phyloP scores from a whole-genome alignment of 139 green algal species.

The Mesotaenium endlicherianum region DNA sequence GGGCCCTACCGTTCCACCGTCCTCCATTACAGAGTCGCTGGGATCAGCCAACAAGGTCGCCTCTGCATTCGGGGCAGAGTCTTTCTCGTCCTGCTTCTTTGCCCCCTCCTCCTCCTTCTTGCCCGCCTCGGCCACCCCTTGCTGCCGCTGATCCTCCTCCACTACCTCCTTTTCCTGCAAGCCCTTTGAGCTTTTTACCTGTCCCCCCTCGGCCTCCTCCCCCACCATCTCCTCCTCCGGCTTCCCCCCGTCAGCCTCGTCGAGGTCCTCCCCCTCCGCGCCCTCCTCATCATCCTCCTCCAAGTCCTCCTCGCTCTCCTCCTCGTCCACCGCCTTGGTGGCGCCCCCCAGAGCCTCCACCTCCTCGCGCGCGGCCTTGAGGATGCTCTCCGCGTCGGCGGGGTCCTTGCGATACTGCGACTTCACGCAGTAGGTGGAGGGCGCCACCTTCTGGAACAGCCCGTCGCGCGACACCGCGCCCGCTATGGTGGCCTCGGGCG shows the following conservation, averaged over 20 bases:
- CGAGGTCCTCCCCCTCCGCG: neutral
- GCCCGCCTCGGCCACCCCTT: neutral
- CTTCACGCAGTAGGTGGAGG: slow-evolving; percentile 68
- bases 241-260: neutral
- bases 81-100: neutral
- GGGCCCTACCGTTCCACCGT: neutral
- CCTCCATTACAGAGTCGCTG: too few species aligned
- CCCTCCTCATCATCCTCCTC: slow-evolving; percentile 25
- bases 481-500: slow-evolving; percentile 49
- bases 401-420: neutral
- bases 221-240: neutral
- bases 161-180: neutral
- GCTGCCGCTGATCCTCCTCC: neutral
- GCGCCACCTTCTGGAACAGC: slow-evolving; percentile 74
- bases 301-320: slow-evolving; percentile 20
- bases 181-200: neutral
- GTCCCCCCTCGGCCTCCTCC: neutral
- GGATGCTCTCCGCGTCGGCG: slow-evolving; percentile 11
- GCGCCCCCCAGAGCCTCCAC: neutral
- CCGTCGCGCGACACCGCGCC: slow-evolving; percentile 73
- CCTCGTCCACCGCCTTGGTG: slow-evolving; percentile 6
- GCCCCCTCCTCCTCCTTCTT: neutral
- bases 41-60: too few species aligned
- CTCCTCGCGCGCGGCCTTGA: slow-evolving; percentile 9
- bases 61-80: too few species aligned